Percentiles rank a stretch among this genome's conserved stretches.
Evolutionary conservation across 2,329 filamentous ascomycete genomes (phyloP).

Genomic region (Alternaria sp.): DNA sequence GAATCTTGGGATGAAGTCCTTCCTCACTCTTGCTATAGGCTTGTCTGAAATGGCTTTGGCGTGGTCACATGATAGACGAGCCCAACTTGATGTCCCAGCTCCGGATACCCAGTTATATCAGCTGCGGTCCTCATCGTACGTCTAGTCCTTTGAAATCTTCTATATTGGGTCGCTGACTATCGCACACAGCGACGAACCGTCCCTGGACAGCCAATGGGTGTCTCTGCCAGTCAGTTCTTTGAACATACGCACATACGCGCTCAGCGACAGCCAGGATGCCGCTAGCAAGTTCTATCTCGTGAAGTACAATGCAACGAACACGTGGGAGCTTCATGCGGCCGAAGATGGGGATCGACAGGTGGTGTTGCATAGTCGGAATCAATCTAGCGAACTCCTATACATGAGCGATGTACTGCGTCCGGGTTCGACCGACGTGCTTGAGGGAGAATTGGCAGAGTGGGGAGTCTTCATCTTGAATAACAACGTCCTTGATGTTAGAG

Average conservation of each 20-base stretch:
- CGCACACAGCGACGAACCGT: slow-evolving; percentile 18
- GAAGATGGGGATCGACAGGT: slow-evolving; percentile 40
- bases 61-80: slow-evolving; percentile 23
- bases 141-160: not conserved
- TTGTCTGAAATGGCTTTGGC: slow-evolving; percentile 30
- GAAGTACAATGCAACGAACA: slow-evolving; percentile 32
- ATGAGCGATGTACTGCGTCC: slow-evolving; percentile 35
- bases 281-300: slow-evolving; percentile 35
- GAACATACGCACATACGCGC: slow-evolving; percentile 21
- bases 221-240: slow-evolving; percentile 22
- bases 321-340: slow-evolving; percentile 31
- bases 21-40: slow-evolving; percentile 22
- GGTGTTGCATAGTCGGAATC: slow-evolving; percentile 29
- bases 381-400: slow-evolving; percentile 27
- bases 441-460: slow-evolving; percentile 38
- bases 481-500: slow-evolving; percentile 34
- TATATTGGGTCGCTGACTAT: not conserved
- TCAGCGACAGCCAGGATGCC: slow-evolving; percentile 18
- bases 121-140: slow-evolving; percentile 37
- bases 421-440: slow-evolving; percentile 24
- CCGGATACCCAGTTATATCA: slow-evolving; percentile 34
- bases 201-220: slow-evolving; percentile 34
- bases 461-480: slow-evolving; percentile 38
- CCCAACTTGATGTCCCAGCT: slow-evolving; percentile 24
- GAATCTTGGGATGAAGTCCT: slow-evolving; percentile 28